Conservation (phyloP, 129 eudicot genomes). For the Escallonia herrerae region DNA sequence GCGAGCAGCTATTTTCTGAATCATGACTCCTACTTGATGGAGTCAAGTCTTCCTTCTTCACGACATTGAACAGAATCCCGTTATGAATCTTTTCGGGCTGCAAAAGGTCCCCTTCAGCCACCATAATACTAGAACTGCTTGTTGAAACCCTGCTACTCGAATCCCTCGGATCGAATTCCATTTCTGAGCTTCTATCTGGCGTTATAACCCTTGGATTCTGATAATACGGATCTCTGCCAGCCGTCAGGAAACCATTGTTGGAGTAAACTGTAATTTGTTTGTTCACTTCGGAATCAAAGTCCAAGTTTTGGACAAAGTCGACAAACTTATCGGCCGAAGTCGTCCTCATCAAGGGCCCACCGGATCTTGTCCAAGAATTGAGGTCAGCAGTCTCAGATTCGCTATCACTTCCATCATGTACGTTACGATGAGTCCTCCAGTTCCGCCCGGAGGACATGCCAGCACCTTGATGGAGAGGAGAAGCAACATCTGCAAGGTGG, state of each 20-base stretch:
- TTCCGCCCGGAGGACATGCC: slow-evolving; percentile 23
- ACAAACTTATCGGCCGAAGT: slow-evolving; percentile 66
- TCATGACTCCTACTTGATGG: slow-evolving; percentile 58
- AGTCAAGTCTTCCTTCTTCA: slow-evolving; percentile 57
- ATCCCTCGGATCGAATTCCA: slow-evolving; percentile 37
- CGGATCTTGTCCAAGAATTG: slow-evolving; percentile 77
- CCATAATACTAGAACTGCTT: slow-evolving; percentile 54
- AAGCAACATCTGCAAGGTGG: slow-evolving; percentile 35
- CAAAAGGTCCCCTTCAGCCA: slow-evolving; percentile 72
- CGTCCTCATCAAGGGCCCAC: slow-evolving; percentile 96
- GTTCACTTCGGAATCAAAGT: slow-evolving; percentile 38
- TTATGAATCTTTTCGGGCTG: slow-evolving; percentile 64
- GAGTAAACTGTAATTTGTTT: slow-evolving; percentile 23
- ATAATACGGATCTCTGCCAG: slow-evolving; percentile 19
- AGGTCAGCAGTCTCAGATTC: slow-evolving; percentile 61
- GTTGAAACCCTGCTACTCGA: slow-evolving; percentile 14
- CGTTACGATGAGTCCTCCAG: slow-evolving; percentile 34
- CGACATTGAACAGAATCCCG: slow-evolving; percentile 83
- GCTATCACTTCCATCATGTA: slow-evolving; percentile 72
- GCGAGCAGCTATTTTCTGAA: slow-evolving; percentile 39
- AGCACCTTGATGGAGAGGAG: slow-evolving; percentile 46
- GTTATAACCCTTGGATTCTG: slow-evolving; percentile 43
- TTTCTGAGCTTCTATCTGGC: slow-evolving; percentile 49
- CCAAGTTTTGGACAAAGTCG: slow-evolving; percentile 69
- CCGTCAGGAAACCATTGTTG: slow-evolving; percentile 16